These are phyloP conservation scores for Boechera stricta DNA, from an alignment of 345 rosid genomes.

Conservation along the genomic window DNA sequence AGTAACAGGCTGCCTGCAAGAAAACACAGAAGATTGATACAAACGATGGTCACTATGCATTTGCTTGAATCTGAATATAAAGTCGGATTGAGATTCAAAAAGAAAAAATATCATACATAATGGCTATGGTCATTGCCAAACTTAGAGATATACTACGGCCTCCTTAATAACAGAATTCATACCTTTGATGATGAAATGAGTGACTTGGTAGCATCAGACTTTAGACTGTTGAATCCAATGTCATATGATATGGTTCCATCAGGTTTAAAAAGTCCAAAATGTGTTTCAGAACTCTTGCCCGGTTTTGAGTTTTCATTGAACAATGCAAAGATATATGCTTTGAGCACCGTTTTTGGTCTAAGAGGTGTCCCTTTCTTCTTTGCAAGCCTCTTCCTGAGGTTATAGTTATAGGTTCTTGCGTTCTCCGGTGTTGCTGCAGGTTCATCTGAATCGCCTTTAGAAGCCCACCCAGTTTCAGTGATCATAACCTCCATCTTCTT, in stretches of 20 bases:
- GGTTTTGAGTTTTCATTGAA: conserved; percentile 85
- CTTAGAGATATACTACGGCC: background rate
- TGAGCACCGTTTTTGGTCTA: conserved; percentile 74
- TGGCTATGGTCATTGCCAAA: background rate
- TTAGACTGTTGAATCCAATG: conserved; percentile 78
- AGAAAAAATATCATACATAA: background rate
- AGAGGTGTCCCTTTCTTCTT: conserved; percentile 94
- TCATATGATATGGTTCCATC: conserved; percentile 91
- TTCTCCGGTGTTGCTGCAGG: conserved; percentile 81
- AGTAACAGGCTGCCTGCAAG: conserved; percentile 53
- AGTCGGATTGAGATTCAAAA: background rate
- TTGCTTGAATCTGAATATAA: conserved; percentile 4
- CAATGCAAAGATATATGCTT: conserved; percentile 87
- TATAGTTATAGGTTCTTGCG: conserved; percentile 89
- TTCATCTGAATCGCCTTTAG: conserved; percentile 81
- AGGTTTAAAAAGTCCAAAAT: conserved; percentile 90
- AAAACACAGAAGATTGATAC: conserved; percentile 17
- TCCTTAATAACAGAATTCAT: conserved; percentile 38
- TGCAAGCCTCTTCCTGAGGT: conserved; percentile 91
- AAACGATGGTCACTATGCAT: background rate
- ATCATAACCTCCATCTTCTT: conserved; percentile 86
- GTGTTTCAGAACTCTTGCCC: conserved; percentile 88
- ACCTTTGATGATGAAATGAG: conserved; percentile 64
- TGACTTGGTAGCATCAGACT: conserved; percentile 67
- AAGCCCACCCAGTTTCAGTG: conserved; percentile 99